These are phyloP conservation scores for Pseudoperonospora humuli DNA, from an alignment of 352 stramenopile species.

Conservation along the genomic window DNA sequence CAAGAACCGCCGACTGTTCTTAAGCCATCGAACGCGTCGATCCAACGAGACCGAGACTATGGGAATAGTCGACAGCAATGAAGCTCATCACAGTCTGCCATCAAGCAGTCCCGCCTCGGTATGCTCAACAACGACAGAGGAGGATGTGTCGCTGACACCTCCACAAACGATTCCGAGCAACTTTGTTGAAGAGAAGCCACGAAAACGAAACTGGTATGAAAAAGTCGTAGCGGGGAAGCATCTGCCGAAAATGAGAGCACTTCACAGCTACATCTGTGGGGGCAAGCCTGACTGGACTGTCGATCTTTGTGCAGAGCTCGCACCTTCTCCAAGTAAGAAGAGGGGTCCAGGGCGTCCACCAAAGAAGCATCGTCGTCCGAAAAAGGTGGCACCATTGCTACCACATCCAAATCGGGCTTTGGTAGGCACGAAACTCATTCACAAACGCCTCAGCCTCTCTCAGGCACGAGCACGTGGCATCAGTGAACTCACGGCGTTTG, in stretches of 20 bases:
- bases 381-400: constrained; percentile 8
- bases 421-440: constrained; percentile 19
- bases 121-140: constrained; percentile 44
- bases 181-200: constrained; percentile 7
- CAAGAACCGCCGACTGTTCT: constrained; percentile 57
- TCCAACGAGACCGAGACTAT: constrained; percentile 1
- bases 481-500: constrained; percentile 51
- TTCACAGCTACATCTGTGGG: constrained; percentile 60
- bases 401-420: constrained; percentile 5
- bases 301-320: constrained; percentile 21
- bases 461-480: constrained; percentile 44
- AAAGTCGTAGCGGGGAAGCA: constrained; percentile 38
- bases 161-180: constrained; percentile 6
- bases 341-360: constrained; percentile 13
- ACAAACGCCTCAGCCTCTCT: constrained; percentile 44
- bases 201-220: constrained; percentile 45
- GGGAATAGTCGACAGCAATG: constrained; percentile 1
- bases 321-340: constrained; percentile 6
- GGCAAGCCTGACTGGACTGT: constrained; percentile 51
- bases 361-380: constrained; percentile 16
- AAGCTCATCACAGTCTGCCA: constrained; percentile 2
- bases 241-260: constrained; percentile 36
- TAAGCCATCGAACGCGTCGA: constrained; percentile 29
- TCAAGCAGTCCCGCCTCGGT: constrained; percentile 44
- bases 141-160: constrained; percentile 24